Base-by-base conservation (phyloP, 495 filamentous ascomycete genomes). In the Apiosordaria backusii region DNA sequence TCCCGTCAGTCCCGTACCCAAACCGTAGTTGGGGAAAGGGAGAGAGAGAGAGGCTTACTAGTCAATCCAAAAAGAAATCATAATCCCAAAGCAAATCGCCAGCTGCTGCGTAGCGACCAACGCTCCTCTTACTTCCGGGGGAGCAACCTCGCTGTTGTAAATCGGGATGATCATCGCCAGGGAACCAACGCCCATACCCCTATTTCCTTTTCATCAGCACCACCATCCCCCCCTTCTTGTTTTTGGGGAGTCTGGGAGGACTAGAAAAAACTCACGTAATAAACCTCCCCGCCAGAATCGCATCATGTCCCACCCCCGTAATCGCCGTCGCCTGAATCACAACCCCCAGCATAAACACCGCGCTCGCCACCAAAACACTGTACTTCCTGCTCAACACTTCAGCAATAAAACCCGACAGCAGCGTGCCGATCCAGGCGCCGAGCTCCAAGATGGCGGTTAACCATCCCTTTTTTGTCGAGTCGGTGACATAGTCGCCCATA, bases 31-130 rank as follows among this genome's bases (percentile, higher is more conserved):
- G 16, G n/a, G 1, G 23, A 19, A 4, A 10, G 52, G 4, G 21
- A 4, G 23, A 24, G 10, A 2, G 15, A 52, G 61, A 9, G 22
- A 58, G 15, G 63, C 70, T 54, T 64, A 79, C 76, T 91, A 92
- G 75, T 92, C 87, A 69, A 92, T 90, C 91, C 92, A 96, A 80
- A 92, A 95, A 67, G 84, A 87, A 67, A 93, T 77, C 81, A 95
- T 86, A 76, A 96, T 94, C 25, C 92, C 92, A 61, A 92, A 86
- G 35, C 87, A 91, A 68, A 94, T 91, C 21, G 90, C 90, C 68
- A 93, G 80, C 78, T 95, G 91, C 74, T 96, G 90, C 0, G 90
- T 79, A 6, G 88, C 90, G 7, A 93, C 90, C 2, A 96, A 80
- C 6, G 89, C 87, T 53, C 91, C 92, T 23, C 82, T 80, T 22